These are phyloP conservation scores for Kappamyces sp. DNA, from an alignment of 192 early-diverging fungal species.

Conservation along the genomic window DNA sequence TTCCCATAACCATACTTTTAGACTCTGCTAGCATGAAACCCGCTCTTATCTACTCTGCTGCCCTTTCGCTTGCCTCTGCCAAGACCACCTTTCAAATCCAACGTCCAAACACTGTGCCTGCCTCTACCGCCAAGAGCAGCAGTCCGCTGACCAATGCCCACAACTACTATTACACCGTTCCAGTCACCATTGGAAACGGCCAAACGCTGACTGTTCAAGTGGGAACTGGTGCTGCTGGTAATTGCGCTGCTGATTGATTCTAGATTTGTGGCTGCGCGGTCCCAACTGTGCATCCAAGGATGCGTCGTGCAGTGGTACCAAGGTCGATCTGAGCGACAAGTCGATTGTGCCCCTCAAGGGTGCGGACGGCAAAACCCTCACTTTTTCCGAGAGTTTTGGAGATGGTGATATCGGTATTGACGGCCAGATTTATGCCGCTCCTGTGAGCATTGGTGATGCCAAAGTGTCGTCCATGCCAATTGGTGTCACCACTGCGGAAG, in stretches of 20 bases:
- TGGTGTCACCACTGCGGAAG: not conserved
- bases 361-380: too few species aligned
- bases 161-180: slow-evolving; percentile 7
- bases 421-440: slow-evolving; percentile 11
- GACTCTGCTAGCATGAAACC: too few species aligned
- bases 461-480: not conserved
- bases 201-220: slow-evolving; percentile 14
- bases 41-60: too few species aligned
- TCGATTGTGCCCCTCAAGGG: not conserved
- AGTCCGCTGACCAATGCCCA: not conserved
- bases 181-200: slow-evolving; percentile 10
- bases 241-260: not conserved
- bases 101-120: too few species aligned
- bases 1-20: too few species aligned
- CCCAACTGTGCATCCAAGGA: slow-evolving; percentile 19
- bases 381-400: too few species aligned
- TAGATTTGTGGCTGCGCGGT: slow-evolving; percentile 27
- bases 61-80: too few species aligned
- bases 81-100: too few species aligned
- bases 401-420: not conserved
- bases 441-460: slow-evolving; percentile 10
- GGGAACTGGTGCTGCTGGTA: slow-evolving; percentile 15
- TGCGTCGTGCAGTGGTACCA: slow-evolving; percentile 2
- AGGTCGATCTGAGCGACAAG: not conserved
- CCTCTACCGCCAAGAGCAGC: not conserved